Percentiles rank a stretch among this genome's conserved stretches.
These are phyloP conservation scores for Neopestalotiopsis clavispora DNA, from an alignment of 2,329 filamentous ascomycete species.

Conservation along the genomic window DNA sequence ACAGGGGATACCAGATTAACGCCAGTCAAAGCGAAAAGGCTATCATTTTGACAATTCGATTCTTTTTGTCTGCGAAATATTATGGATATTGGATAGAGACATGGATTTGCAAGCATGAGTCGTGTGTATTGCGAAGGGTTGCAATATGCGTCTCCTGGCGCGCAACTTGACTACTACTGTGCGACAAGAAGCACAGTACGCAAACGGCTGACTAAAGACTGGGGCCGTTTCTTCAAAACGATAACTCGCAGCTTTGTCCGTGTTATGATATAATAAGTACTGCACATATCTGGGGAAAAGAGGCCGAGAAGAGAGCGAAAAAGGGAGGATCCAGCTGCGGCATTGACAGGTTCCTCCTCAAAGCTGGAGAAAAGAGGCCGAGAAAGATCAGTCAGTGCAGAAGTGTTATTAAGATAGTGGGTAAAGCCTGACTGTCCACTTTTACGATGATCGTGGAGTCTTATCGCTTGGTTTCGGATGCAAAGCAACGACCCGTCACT, in stretches of 20 bases:
- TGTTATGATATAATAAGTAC: no score
- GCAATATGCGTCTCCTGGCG: neutral
- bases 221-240: no score
- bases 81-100: neutral
- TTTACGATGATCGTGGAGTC: constrained; percentile 10
- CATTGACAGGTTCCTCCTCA: neutral
- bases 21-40: neutral
- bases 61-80: neutral
- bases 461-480: constrained; percentile 6
- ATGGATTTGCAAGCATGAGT: neutral
- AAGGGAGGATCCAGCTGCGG: neutral
- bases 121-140: neutral
- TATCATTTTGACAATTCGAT: neutral
- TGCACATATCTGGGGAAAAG: neutral
- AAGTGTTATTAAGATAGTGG: neutral
- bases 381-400: neutral
- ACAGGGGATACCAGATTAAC: neutral
- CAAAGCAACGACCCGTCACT: neutral
- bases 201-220: no score
- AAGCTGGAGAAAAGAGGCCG: neutral
- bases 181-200: neutral
- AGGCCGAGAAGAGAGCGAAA: neutral
- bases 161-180: neutral
- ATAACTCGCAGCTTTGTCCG: no score
- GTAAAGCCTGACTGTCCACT: constrained; percentile 1